These are phyloP conservation scores for Penicillium sp. DNA, from an alignment of 2,329 filamentous ascomycete genomes.

Conservation along the genomic window DNA sequence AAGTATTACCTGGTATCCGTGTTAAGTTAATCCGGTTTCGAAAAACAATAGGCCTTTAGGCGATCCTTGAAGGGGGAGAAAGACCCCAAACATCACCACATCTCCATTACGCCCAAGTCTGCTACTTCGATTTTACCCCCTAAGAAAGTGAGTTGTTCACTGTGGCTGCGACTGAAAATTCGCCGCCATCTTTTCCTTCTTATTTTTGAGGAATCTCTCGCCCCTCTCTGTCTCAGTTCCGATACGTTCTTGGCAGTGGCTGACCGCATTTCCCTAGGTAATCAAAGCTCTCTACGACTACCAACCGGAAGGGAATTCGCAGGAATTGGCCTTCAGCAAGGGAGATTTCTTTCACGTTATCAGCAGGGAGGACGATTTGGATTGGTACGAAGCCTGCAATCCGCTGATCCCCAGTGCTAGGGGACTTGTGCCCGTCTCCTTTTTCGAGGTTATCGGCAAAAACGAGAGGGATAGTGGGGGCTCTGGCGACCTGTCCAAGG, in stretches of 20 bases:
- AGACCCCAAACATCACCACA: slow-evolving; percentile 59
- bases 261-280: slow-evolving; percentile 56
- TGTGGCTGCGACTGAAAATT: not conserved
- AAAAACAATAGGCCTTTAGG: slow-evolving; percentile 64
- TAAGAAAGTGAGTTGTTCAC: slow-evolving; percentile 68
- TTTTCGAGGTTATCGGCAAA: slow-evolving; percentile 88
- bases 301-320: slow-evolving; percentile 61
- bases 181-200: not conserved
- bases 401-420: slow-evolving; percentile 77
- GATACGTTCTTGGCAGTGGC: slow-evolving; percentile 25
- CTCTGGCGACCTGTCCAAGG: slow-evolving; percentile 53
- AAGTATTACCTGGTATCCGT: slow-evolving; percentile 9
- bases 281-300: slow-evolving; percentile 97
- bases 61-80: slow-evolving; percentile 90
- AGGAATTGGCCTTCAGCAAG: slow-evolving; percentile 85
- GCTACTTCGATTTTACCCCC: slow-evolving; percentile 85
- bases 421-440: slow-evolving; percentile 87
- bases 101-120: slow-evolving; percentile 77
- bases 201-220: slow-evolving; percentile 3
- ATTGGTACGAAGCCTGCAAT: slow-evolving; percentile 99
- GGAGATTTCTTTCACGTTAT: slow-evolving; percentile 99
- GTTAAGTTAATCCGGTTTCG: slow-evolving; percentile 14
- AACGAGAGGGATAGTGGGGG: slow-evolving; percentile 84
- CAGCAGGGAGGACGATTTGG: slow-evolving; percentile 84
- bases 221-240: slow-evolving; percentile 7